Evolutionary conservation across 1,284 basidiomycete genomes (phyloP).

Genomic region (Vanrija pseudolonga): DNA sequence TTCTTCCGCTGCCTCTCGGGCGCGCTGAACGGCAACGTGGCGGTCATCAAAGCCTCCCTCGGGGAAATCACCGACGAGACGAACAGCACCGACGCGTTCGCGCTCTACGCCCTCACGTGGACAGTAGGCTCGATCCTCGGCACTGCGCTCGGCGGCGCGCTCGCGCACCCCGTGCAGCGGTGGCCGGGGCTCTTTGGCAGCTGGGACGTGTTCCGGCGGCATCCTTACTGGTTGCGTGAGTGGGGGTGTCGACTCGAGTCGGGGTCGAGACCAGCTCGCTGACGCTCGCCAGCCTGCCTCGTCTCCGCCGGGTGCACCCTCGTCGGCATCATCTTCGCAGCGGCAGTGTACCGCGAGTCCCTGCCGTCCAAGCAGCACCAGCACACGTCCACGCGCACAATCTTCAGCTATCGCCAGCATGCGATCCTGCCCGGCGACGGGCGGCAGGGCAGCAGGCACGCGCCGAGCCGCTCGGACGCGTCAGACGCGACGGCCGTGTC

Average conservation of each 20-base stretch:
- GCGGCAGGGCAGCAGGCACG: not conserved
- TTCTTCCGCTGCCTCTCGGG: constrained; percentile 37
- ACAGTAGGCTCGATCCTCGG: constrained; percentile 43
- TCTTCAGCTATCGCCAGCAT: not conserved
- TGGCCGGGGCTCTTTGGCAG: constrained; percentile 48
- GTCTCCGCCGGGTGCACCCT: constrained; percentile 46
- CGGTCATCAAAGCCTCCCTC: constrained; percentile 43
- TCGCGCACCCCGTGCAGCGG: constrained; percentile 51
- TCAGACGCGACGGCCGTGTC: constrained; percentile 3
- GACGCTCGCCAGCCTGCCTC: constrained; percentile 40
- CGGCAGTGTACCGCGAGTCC: constrained; percentile 44
- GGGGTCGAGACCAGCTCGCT: too few species aligned
- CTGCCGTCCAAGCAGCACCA: constrained; percentile 19
- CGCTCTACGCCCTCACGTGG: constrained; percentile 48
- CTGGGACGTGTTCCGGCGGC: constrained; percentile 38
- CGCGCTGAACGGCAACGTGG: constrained; percentile 46
- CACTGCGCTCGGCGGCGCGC: constrained; percentile 35
- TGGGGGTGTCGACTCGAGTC: not conserved
- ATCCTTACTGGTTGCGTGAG: constrained; percentile 51
- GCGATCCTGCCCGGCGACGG: not conserved
- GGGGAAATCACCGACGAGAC: constrained; percentile 48
- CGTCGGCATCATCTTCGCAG: constrained; percentile 48
- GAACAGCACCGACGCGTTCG: constrained; percentile 47
- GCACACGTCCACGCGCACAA: not conserved
- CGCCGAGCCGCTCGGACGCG: not conserved